Evolutionary conservation across 2,329 filamentous ascomycete species (phyloP).

Genomic region (Fusarium secorum): DNA sequence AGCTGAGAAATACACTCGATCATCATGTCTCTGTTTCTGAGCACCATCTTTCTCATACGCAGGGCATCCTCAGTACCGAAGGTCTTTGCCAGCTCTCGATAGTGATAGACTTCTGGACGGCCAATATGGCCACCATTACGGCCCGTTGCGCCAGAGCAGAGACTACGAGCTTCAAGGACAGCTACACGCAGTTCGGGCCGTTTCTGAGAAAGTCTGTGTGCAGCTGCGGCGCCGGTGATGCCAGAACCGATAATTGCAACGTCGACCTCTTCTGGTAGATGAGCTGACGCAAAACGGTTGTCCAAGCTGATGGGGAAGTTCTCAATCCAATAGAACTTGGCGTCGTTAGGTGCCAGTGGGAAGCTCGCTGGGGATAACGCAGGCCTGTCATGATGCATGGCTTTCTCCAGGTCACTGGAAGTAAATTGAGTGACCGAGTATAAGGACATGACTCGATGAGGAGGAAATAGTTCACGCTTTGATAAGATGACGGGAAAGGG

Average conservation of each 20-base stretch:
- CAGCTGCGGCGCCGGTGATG: neutral
- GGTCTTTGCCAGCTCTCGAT: neutral
- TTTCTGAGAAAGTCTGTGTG: neutral
- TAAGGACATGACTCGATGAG: neutral
- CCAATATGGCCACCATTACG: too few relatives aligned
- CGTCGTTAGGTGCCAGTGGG: neutral
- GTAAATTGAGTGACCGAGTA: neutral
- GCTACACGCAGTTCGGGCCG: neutral
- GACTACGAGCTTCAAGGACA: neutral
- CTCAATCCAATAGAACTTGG: neutral
- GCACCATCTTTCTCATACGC: too few relatives aligned
- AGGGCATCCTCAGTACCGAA: too few relatives aligned
- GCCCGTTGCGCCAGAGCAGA: neutral
- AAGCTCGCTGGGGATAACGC: neutral
- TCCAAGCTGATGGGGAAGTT: neutral
- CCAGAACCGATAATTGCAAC: neutral
- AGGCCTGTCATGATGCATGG: neutral
- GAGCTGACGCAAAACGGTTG: neutral
- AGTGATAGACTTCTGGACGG: neutral
- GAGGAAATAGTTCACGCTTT: neutral
- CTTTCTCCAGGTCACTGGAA: neutral
- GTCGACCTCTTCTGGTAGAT: neutral
- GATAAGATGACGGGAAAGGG: neutral
- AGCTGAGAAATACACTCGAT: too few relatives aligned
- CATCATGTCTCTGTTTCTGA: too few relatives aligned